Conservation (phyloP, 108 stramenopile species). For the Pseudonitzschia multiseries region DNA sequence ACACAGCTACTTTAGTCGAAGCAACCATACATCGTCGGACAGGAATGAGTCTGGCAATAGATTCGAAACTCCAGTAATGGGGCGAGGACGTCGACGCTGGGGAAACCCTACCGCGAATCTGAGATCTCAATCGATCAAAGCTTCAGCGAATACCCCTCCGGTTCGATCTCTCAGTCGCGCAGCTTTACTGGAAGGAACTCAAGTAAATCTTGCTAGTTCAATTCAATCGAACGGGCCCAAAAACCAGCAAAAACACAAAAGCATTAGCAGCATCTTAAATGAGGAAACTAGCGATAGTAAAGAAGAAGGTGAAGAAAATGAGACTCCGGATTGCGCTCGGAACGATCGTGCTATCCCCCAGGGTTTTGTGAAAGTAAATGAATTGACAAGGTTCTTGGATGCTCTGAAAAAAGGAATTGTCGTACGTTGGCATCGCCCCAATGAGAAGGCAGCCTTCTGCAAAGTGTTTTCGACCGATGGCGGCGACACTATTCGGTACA, state of each 20-base stretch:
- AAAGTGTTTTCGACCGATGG: constrained; percentile 71
- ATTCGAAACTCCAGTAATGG: constrained; percentile 1
- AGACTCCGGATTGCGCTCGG: constrained; percentile 27
- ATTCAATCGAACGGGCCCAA: constrained; percentile 11
- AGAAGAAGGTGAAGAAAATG: constrained; percentile 20
- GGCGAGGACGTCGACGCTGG: constrained; percentile 41
- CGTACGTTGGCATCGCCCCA: constrained; percentile 75
- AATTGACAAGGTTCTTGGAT: constrained; percentile 69
- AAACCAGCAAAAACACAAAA: constrained; percentile 14
- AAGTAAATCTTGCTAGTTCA: constrained; percentile 12
- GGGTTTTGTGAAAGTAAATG: constrained; percentile 72
- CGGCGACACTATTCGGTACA: constrained; percentile 78
- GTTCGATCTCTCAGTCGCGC: constrained; percentile 41
- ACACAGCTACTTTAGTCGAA: constrained; percentile 12
- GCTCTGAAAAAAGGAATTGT: constrained; percentile 84
- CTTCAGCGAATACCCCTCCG: constrained; percentile 39
- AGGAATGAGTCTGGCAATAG: not conserved
- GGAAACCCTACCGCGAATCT: constrained; percentile 33
- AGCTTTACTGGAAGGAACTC: constrained; percentile 6
- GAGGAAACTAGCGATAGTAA: not conserved
- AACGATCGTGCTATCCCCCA: constrained; percentile 45
- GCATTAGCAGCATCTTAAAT: not conserved
- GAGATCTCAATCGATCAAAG: constrained; percentile 1
- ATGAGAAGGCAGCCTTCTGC: constrained; percentile 62
- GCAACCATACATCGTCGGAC: not conserved